Evolutionary conservation across 1,284 basidiomycete species (phyloP).

Genomic region (Trichosporon sp.): DNA sequence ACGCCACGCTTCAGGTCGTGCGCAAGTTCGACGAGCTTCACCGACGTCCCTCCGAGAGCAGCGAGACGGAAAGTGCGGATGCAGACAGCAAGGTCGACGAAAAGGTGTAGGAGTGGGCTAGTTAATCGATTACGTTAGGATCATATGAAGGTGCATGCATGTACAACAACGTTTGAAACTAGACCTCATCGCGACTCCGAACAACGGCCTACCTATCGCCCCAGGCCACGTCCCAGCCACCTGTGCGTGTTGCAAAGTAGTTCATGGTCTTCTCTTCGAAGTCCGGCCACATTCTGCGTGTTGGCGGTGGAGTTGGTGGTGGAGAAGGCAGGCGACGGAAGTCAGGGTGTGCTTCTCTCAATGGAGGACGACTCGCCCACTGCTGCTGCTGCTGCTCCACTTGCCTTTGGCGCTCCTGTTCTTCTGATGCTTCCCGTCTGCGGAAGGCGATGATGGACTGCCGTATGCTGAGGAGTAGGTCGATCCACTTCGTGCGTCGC

Average conservation of each 20-base stretch:
- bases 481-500: too few species aligned
- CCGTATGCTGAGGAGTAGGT: too few species aligned
- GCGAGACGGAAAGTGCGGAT: not conserved
- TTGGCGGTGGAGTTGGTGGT: not conserved
- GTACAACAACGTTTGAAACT: not conserved
- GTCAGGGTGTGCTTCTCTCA: too few species aligned
- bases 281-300: not conserved
- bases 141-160: not conserved
- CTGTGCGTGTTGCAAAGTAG: not conserved
- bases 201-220: not conserved
- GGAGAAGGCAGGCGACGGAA: too few species aligned
- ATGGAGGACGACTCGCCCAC: too few species aligned
- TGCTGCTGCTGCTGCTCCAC: too few species aligned
- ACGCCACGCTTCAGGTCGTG: slow-evolving; percentile 14
- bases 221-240: not conserved
- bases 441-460: too few species aligned
- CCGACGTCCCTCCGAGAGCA: not conserved
- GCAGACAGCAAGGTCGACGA: not conserved
- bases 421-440: too few species aligned
- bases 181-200: not conserved
- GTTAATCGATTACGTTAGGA: too few species aligned
- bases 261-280: not conserved
- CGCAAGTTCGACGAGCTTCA: slow-evolving; percentile 8
- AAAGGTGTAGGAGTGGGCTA: not conserved
- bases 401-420: too few species aligned